Percentiles rank a stretch among this genome's conserved stretches.
Conservation (phyloP, 1,284 basidiomycete species). For the Sphagnurus paluster region DNA sequence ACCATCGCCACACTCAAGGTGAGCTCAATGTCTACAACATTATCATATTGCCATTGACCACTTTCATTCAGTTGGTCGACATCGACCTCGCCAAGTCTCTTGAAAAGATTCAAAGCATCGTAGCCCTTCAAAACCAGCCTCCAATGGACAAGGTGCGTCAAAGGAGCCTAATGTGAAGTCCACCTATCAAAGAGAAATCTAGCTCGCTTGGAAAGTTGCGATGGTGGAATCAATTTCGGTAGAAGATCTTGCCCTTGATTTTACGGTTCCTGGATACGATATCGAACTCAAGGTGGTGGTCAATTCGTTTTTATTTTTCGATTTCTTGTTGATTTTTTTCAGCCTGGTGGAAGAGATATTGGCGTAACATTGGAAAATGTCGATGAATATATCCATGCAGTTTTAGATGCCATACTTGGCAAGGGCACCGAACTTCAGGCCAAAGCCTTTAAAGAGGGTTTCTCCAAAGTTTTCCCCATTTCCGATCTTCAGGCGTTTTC, state of each 20-base stretch:
- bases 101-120: constrained; percentile 70
- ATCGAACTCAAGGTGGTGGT: constrained; percentile 81
- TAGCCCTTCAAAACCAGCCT: constrained; percentile 34
- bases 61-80: constrained; percentile 68
- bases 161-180: background rate
- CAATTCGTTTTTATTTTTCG: background rate
- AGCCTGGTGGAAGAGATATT: constrained; percentile 79
- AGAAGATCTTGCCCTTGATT: constrained; percentile 90
- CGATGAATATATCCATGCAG: constrained; percentile 82
- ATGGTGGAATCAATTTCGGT: constrained; percentile 66
- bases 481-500: constrained; percentile 90
- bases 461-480: constrained; percentile 94
- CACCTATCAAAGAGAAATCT: background rate
- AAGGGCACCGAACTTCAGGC: constrained; percentile 75
- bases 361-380: constrained; percentile 85
- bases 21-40: constrained; percentile 19
- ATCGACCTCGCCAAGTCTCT: constrained; percentile 84
- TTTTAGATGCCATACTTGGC: constrained; percentile 82
- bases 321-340: constrained; percentile 9
- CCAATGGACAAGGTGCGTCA: constrained; percentile 54
- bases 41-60: constrained; percentile 1
- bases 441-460: constrained; percentile 86
- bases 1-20: constrained; percentile 84
- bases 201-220: constrained; percentile 59
- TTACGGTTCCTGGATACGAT: constrained; percentile 94